Percentiles rank a stretch among this genome's conserved stretches.
Evolutionary conservation across 768 basidiomycete species (phyloP).

Genomic region (Suillus decipiens): DNA sequence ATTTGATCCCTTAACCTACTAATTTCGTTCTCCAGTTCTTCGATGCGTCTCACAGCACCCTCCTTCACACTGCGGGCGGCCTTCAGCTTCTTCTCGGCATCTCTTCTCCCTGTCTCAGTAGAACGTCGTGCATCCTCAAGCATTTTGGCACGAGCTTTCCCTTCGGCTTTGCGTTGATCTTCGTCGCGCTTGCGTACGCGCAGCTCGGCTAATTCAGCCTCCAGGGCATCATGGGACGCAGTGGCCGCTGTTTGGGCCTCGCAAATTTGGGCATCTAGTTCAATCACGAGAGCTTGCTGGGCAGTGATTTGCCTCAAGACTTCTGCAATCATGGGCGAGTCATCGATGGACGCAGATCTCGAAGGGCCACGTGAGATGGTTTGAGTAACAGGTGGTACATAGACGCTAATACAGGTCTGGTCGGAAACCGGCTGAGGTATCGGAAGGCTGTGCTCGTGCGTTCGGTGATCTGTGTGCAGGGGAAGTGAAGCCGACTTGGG

Average conservation of each 20-base stretch:
- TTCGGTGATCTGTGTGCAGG: slow-evolving; percentile 56
- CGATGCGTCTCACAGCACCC: slow-evolving; percentile 57
- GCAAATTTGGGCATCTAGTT: slow-evolving; percentile 68
- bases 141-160: slow-evolving; percentile 79
- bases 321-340: slow-evolving; percentile 71
- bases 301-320: slow-evolving; percentile 71
- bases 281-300: slow-evolving; percentile 61
- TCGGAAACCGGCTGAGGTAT: slow-evolving; percentile 28
- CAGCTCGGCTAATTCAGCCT: slow-evolving; percentile 70
- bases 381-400: slow-evolving; percentile 27
- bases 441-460: slow-evolving; percentile 28
- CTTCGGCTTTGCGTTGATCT: slow-evolving; percentile 73
- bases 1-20: slow-evolving; percentile 53
- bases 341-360: slow-evolving; percentile 44
- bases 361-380: slow-evolving; percentile 27
- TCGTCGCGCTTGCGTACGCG: slow-evolving; percentile 80
- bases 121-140: slow-evolving; percentile 85
- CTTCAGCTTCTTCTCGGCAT: slow-evolving; percentile 87
- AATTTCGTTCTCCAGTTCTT: slow-evolving; percentile 64
- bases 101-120: slow-evolving; percentile 77
- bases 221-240: slow-evolving; percentile 65
- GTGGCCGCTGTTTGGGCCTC: slow-evolving; percentile 59
- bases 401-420: slow-evolving; percentile 28
- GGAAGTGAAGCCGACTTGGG: slow-evolving; percentile 83
- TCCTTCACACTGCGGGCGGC: slow-evolving; percentile 65